Percentiles rank a stretch among this genome's conserved stretches.
These are phyloP conservation scores for Mycena chlorophos DNA, from an alignment of 768 basidiomycete species.

Conservation along the genomic window DNA sequence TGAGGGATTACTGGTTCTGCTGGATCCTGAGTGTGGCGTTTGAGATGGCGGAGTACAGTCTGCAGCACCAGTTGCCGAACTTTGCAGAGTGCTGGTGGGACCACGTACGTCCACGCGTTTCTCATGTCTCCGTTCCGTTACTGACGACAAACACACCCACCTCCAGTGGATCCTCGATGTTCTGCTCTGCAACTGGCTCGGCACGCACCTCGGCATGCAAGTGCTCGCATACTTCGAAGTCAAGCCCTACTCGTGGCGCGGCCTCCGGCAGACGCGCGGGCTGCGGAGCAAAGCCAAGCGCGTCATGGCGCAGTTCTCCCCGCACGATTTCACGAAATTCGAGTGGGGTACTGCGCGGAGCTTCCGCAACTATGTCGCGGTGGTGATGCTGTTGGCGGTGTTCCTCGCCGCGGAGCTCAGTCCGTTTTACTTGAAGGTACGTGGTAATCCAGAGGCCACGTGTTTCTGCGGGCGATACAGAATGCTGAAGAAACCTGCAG, in stretches of 20 bases:
- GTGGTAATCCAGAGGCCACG: constrained; percentile 13
- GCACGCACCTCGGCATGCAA: constrained; percentile 88
- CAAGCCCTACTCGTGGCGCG: constrained; percentile 89
- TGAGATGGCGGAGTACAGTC: constrained; percentile 84
- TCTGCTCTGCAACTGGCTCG: constrained; percentile 84
- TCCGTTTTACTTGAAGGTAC: constrained; percentile 85
- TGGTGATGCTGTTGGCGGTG: constrained; percentile 72
- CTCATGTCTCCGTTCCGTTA: constrained; percentile 13
- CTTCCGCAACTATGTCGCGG: constrained; percentile 72
- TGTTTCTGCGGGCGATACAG: constrained; percentile 6
- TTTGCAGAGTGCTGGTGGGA: constrained; percentile 96
- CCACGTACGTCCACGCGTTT: constrained; percentile 56
- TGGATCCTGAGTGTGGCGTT: constrained; percentile 90
- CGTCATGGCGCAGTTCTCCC: constrained; percentile 81
- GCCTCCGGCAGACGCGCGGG: constrained; percentile 74
- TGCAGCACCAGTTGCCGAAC: constrained; percentile 86
- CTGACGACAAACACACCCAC: constrained; percentile 45
- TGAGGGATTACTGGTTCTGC: constrained; percentile 93
- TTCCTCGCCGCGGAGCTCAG: constrained; percentile 85
- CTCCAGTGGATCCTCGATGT: constrained; percentile 84
- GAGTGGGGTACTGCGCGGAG: constrained; percentile 81
- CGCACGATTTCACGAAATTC: constrained; percentile 88
- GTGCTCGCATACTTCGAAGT: constrained; percentile 86
- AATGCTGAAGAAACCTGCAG: constrained; percentile 25
- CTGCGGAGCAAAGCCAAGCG: constrained; percentile 77